A percentile compares a stretch with the other conserved stretches of the same genome.
Evolutionary conservation across 78 protist genomes (phyloP).

Genomic region (Diacronema lutheri): DNA sequence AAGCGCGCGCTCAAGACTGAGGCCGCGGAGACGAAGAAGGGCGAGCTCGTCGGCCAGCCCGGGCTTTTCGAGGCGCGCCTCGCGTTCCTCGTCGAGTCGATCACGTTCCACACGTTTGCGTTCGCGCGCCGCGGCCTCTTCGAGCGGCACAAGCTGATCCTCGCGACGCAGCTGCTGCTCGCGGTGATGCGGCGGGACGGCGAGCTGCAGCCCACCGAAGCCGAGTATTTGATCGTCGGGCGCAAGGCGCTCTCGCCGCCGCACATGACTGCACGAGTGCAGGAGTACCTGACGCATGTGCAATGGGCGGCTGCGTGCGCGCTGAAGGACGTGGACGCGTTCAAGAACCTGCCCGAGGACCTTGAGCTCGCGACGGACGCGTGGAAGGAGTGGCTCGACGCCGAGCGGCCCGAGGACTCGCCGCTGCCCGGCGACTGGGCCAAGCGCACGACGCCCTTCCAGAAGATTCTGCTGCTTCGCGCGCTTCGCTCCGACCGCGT

Average conservation of each 20-base stretch:
- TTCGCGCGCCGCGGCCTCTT: slow-evolving; percentile 61
- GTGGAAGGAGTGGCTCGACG: slow-evolving; percentile 56
- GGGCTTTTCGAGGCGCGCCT: not conserved
- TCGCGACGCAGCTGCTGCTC: slow-evolving; percentile 30
- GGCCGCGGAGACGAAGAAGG: not conserved
- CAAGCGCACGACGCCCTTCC: slow-evolving; percentile 31
- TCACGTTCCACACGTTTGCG: not conserved
- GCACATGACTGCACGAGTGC: slow-evolving; percentile 71
- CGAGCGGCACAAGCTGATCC: slow-evolving; percentile 62
- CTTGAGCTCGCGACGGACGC: slow-evolving; percentile 35
- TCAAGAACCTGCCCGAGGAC: slow-evolving; percentile 39
- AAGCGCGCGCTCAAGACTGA: no score
- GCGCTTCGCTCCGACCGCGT: slow-evolving; percentile 64
- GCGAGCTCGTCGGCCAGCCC: slow-evolving; percentile 31
- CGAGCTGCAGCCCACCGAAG: not conserved
- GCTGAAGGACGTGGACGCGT: slow-evolving; percentile 26
- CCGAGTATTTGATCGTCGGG: not conserved
- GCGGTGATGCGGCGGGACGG: not conserved
- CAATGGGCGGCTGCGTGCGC: slow-evolving; percentile 35
- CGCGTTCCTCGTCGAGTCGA: slow-evolving; percentile 1
- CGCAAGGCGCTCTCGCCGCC: not conserved
- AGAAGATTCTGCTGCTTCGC: slow-evolving; percentile 40
- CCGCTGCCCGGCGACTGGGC: slow-evolving; percentile 62
- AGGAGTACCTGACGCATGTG: slow-evolving; percentile 55
- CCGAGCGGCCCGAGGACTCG: slow-evolving; percentile 49